Base-by-base conservation (phyloP, 768 basidiomycete genomes). In the Amanita fuliginea region DNA sequence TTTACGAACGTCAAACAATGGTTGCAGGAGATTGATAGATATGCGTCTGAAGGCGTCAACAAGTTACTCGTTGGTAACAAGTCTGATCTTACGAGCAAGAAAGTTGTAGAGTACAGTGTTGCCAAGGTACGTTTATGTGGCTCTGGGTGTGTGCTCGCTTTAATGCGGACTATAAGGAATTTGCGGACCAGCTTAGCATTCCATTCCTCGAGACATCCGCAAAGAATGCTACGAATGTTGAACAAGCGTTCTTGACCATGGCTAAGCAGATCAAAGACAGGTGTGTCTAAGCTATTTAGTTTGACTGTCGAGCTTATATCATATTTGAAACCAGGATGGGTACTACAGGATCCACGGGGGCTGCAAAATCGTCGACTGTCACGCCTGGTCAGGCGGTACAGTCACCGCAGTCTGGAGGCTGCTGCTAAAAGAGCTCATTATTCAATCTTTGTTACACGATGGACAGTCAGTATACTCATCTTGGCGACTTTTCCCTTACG, bases 201-300 rank as follows among this genome's bases (percentile, higher is more conserved):
- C 85, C 91, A 42, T 98, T 96, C 83, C 71, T 99, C 62, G 96
- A 99, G 74, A 99, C 96, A 10, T 92, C 88, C n/a, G 96, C 96
- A 32, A 98, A 98, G 86, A 92, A 88, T 60, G 91, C 94, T 47
- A 94, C 93, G 54, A 96, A 96, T 59, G 96, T 99, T 53, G 96
- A 99, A 66, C 92, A 99, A 67, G 94, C 96, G 4, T 99, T 99
- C 80, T 83, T 97, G 75, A 94, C 93, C 26, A 90, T 99, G 80
- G 94, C 96, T 3, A 89, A 95, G 74, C 89, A 91, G 68, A 91
- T 92, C 64, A 91, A 92, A 65, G 89, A 92, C 66, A 81, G 88
- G 88, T 86, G 59, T 28, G 78, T 54, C 16, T 48, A 10, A 26
- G 13, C 34, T 24, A 16, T 42, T 16, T 26, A 8, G 22, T 24